Conservation (phyloP, 2,329 filamentous ascomycete species). For the Dendryphion nanum region DNA sequence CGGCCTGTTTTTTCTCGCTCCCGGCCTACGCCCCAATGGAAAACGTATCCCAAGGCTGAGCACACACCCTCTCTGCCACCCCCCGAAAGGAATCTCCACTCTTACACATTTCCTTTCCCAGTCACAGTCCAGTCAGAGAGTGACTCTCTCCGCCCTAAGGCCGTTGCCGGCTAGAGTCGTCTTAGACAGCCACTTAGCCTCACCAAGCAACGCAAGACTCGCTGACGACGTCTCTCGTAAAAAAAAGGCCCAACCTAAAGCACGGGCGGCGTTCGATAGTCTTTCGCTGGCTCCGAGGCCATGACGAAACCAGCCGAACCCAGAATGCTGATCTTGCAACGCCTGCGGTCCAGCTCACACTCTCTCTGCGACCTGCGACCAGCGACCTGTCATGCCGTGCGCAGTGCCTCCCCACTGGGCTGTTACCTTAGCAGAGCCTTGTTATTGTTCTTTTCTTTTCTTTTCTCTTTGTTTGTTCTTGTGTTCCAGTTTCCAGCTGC, state of each 20-base stretch:
- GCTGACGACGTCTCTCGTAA: constrained; percentile 34
- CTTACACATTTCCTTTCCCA: no score
- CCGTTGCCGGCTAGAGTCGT: constrained; percentile 13
- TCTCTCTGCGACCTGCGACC: no score
- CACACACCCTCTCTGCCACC: no score
- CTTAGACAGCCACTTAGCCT: constrained; percentile 4
- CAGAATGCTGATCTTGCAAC: constrained; percentile 32
- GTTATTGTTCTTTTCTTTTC: constrained; percentile 16
- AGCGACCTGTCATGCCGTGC: constrained; percentile 28
- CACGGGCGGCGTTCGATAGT: constrained; percentile 37
- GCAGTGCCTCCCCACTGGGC: constrained; percentile 12
- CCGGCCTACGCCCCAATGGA: constrained; percentile 19
- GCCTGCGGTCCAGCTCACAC: constrained; percentile 27
- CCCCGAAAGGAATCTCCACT: no score
- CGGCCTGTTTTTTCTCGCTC: neutral
- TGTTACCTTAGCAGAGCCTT: constrained; percentile 2
- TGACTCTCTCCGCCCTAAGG: no score
- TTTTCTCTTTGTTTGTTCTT: no score
- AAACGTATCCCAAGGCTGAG: constrained; percentile 3
- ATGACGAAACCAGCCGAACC: constrained; percentile 34
- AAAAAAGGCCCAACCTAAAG: constrained; percentile 12
- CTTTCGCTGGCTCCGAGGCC: constrained; percentile 25
- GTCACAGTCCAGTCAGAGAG: no score
- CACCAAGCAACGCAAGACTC: constrained; percentile 7
- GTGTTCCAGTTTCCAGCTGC: no score